A percentile compares a stretch with the other conserved stretches of the same genome.
Conservation (phyloP, 2,329 filamentous ascomycete species). For the Pyrenophora tritici-repentis region DNA sequence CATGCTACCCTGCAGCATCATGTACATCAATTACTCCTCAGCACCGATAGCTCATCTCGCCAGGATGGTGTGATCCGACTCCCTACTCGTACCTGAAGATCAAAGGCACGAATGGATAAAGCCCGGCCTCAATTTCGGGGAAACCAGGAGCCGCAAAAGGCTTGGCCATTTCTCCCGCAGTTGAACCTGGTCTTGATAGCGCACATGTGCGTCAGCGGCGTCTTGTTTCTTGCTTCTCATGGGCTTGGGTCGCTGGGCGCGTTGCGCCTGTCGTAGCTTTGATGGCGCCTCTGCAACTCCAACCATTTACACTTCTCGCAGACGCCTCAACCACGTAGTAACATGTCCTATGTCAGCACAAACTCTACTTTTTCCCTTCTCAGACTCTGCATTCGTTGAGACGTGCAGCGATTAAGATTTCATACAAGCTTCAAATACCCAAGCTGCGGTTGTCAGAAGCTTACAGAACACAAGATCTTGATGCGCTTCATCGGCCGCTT, state of each 20-base stretch:
- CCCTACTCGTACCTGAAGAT: constrained; percentile 15
- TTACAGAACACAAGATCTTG: constrained; percentile 20
- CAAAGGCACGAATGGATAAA: constrained; percentile 4
- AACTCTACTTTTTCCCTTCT: too few relatives aligned
- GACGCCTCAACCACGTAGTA: not conserved
- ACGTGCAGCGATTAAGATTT: not conserved
- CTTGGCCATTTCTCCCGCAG: constrained; percentile 19
- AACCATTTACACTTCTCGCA: not conserved
- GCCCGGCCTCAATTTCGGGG: constrained; percentile 14
- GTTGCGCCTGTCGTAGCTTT: not conserved
- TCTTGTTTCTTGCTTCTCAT: not conserved
- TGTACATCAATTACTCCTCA: too few relatives aligned
- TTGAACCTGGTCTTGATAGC: not conserved
- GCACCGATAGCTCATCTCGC: not conserved
- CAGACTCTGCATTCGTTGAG: not conserved
- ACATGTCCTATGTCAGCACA: too few relatives aligned
- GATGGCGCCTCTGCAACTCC: not conserved
- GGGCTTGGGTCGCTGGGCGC: not conserved
- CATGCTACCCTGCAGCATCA: too few relatives aligned
- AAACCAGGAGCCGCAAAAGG: constrained; percentile 11
- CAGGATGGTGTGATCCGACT: not conserved
- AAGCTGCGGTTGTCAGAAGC: constrained; percentile 11
- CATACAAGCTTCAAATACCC: not conserved
- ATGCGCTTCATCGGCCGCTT: constrained; percentile 10
- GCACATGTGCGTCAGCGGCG: constrained; percentile 10